Evolutionary conservation across 129 eudicot genomes (phyloP).

Genomic region (Chrysanthemum makinoi): DNA sequence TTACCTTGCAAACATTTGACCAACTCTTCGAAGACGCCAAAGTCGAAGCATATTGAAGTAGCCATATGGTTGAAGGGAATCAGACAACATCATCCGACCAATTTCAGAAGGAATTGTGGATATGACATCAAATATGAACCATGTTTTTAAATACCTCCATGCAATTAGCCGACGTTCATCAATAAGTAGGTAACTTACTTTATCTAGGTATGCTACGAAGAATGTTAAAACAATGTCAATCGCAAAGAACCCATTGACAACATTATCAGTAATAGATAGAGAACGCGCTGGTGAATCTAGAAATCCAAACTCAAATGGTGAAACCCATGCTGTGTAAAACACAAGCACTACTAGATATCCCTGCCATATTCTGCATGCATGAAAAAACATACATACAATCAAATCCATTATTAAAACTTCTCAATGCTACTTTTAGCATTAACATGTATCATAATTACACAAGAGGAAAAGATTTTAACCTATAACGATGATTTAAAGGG

Average conservation of each 20-base stretch:
- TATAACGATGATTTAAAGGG: slow-evolving; percentile 52
- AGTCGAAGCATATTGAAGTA: slow-evolving; percentile 72
- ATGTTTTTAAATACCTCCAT: slow-evolving; percentile 48
- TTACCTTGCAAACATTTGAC: slow-evolving; percentile 65
- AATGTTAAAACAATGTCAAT: slow-evolving; percentile 46
- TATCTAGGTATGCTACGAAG: slow-evolving; percentile 51
- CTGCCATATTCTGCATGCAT: slow-evolving; percentile 44
- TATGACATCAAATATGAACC: slow-evolving; percentile 59
- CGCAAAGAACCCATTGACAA: slow-evolving; percentile 46
- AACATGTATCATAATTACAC: not conserved
- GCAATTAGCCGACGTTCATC: slow-evolving; percentile 53
- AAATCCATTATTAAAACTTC: not conserved
- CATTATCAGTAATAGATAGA: slow-evolving; percentile 36
- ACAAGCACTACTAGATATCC: slow-evolving; percentile 45
- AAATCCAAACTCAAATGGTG: slow-evolving; percentile 57
- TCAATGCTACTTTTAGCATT: not conserved
- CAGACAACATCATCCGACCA: slow-evolving; percentile 51
- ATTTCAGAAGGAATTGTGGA: slow-evolving; percentile 72
- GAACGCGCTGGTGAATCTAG: slow-evolving; percentile 28
- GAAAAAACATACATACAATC: not conserved
- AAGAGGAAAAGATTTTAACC: slow-evolving; percentile 18
- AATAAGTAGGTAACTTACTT: slow-evolving; percentile 35
- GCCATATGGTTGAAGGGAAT: slow-evolving; percentile 44
- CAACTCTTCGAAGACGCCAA: slow-evolving; percentile 81
- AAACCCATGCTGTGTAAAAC: slow-evolving; percentile 57